Percentiles rank a stretch among this genome's conserved stretches.
phyloP scores from a whole-genome alignment of 352 stramenopile species.

The Globisporangium canariense region DNA sequence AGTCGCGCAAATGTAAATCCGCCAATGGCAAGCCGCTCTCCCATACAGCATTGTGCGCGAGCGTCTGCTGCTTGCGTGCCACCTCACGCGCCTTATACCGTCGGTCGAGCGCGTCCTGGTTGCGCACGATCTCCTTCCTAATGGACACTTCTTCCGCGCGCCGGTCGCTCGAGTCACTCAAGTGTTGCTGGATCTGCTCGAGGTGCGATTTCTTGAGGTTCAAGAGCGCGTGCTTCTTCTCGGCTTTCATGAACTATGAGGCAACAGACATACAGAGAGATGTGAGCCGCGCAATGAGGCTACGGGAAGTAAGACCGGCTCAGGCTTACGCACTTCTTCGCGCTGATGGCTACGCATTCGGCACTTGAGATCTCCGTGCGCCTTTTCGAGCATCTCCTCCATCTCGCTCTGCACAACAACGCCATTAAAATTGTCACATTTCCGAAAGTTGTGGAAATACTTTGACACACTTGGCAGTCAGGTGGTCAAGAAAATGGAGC shows the following conservation, averaged over 20 bases:
- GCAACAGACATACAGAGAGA: background rate
- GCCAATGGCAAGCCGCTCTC: background rate
- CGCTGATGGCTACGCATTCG: conserved; percentile 19
- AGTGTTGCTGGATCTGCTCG: conserved; percentile 27
- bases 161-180: conserved; percentile 5
- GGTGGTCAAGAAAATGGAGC: background rate
- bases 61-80: conserved; percentile 19
- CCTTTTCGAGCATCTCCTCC: conserved; percentile 21
- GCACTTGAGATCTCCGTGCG: conserved; percentile 19
- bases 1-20: background rate
- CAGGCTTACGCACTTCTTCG: conserved; percentile 18
- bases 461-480: no score
- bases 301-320: background rate
- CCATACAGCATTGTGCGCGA: conserved; percentile 19
- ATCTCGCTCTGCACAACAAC: conserved; percentile 19
- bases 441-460: background rate
- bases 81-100: conserved; percentile 16
- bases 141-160: background rate
- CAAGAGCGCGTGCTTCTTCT: conserved; percentile 24
- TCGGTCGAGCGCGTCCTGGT: conserved; percentile 25
- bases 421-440: background rate
- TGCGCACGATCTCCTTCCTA: conserved; percentile 10
- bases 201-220: conserved; percentile 29
- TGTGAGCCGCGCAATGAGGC: background rate
- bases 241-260: conserved; percentile 11